Base-by-base conservation (phyloP, 192 early-diverging fungal genomes). In the Umbelopsis sp. region DNA sequence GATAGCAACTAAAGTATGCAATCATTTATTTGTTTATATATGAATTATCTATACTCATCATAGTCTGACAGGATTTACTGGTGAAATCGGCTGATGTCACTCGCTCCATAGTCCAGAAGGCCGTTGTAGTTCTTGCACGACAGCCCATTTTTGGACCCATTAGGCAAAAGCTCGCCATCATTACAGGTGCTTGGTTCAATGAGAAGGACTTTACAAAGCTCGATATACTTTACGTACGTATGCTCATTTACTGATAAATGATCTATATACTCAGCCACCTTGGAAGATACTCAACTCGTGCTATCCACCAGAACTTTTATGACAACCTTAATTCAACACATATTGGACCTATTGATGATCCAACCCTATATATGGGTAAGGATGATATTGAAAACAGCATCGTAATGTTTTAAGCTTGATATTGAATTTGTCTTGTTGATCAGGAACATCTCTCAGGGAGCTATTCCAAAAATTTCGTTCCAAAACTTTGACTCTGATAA, bases 201-300 rank as follows among this genome's bases (percentile, higher is more conserved):
- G 92, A 94, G 71, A 74, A 79, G 67, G 92, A 94, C 69, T 94
- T 94, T 82, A 87, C 90, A 0, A 88, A 94, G 76, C 75, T 90
- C 38, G 91, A 91, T 20, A 94, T 94, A 69, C 75, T 94, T 17
- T 82, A 91, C 29, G 85, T 82, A 80, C 71, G 80, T 68, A 10
- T 41, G 74, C 79, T 56, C 4, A n/a, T 68, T 20, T 24, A 53
- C n/a, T n/a, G 47, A 17, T 20, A 0, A 8, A 29, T 41, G 4
- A 16, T 21, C 9, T 38, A n/a, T n/a, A 26, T 47, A 6, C 8
- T 45, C 21, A 25, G n/a, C 6, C 1, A 29, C 17, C 0, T 25
- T 45, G 32, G 24, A 8, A 45, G 24, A 14, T 11, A 62, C 31
- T n/a, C 16, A 32, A 20, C 14, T 31, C 17, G 32, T 17, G 4